Evolutionary conservation across 805 yeast genomes (phyloP).

Genomic region (Nematodospora valgi): DNA sequence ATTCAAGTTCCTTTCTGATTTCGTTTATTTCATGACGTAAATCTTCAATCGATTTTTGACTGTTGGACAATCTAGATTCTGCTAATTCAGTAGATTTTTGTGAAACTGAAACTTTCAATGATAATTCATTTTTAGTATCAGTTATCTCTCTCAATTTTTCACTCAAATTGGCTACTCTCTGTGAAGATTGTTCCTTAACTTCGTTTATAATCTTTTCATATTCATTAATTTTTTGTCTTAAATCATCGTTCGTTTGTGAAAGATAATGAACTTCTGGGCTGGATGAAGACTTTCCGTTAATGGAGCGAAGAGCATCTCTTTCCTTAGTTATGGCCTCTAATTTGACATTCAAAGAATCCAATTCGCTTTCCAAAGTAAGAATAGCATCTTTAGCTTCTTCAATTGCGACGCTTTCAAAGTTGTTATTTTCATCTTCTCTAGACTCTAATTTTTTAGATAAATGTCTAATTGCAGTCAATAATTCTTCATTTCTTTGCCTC

Average conservation of each 20-base stretch:
- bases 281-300: conserved; percentile 9
- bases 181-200: conserved; percentile 36
- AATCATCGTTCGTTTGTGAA: conserved; percentile 24
- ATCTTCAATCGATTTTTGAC: conserved; percentile 30
- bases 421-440: conserved; percentile 46
- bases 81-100: conserved; percentile 52
- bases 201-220: conserved; percentile 33
- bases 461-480: conserved; percentile 64
- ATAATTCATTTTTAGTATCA: conserved; percentile 36
- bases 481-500: conserved; percentile 70
- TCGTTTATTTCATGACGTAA: conserved; percentile 25
- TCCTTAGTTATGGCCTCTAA: conserved; percentile 57
- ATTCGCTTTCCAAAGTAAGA: conserved; percentile 55
- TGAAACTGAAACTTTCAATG: conserved; percentile 50
- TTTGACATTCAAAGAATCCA: conserved; percentile 49
- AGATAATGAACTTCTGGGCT: conserved; percentile 21
- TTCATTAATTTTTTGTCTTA: conserved; percentile 32
- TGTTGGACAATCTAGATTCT: conserved; percentile 48
- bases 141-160: conserved; percentile 25
- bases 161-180: conserved; percentile 46
- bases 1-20: conserved; percentile 25
- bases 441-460: conserved; percentile 69
- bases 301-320: conserved; percentile 59
- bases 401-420: conserved; percentile 46
- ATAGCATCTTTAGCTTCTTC: conserved; percentile 71